These are phyloP conservation scores for Colletotrichum costaricense DNA, from an alignment of 2,329 filamentous ascomycete species.

Conservation along the genomic window DNA sequence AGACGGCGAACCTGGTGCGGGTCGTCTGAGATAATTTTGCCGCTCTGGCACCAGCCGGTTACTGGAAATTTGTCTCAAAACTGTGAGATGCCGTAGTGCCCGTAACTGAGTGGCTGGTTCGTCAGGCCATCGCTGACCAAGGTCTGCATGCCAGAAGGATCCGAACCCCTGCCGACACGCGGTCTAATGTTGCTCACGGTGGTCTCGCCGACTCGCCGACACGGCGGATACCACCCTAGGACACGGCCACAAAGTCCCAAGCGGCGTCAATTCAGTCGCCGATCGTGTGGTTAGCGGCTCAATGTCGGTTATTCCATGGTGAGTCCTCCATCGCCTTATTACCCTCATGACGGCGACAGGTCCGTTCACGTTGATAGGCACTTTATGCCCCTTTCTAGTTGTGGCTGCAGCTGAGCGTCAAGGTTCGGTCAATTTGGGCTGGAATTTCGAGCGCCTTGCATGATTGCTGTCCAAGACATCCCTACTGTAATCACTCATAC, in stretches of 20 bases:
- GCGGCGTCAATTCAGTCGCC: background rate
- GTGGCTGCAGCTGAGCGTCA: background rate
- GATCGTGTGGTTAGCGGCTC: background rate
- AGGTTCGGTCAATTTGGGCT: background rate
- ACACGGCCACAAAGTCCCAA: background rate
- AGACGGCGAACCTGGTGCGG: background rate
- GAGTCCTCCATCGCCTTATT: background rate
- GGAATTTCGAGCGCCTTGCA: background rate
- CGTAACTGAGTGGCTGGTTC: background rate
- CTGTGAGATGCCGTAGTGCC: background rate
- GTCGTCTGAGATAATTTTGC: background rate
- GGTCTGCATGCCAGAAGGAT: background rate
- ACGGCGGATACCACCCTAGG: background rate
- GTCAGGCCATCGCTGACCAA: background rate
- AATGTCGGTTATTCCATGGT: background rate
- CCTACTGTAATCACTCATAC: background rate
- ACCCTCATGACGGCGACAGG: background rate
- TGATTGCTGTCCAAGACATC: background rate
- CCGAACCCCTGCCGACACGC: background rate
- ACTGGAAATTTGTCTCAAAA: background rate
- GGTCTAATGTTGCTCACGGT: background rate
- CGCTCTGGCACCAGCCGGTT: background rate
- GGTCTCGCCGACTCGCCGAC: conserved; percentile 20
- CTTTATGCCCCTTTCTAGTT: background rate
- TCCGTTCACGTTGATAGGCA: background rate